Percentiles rank a stretch among this genome's conserved stretches.
Conservation (phyloP, 140 eudicot genomes). For the Ambrosia hybrid region DNA sequence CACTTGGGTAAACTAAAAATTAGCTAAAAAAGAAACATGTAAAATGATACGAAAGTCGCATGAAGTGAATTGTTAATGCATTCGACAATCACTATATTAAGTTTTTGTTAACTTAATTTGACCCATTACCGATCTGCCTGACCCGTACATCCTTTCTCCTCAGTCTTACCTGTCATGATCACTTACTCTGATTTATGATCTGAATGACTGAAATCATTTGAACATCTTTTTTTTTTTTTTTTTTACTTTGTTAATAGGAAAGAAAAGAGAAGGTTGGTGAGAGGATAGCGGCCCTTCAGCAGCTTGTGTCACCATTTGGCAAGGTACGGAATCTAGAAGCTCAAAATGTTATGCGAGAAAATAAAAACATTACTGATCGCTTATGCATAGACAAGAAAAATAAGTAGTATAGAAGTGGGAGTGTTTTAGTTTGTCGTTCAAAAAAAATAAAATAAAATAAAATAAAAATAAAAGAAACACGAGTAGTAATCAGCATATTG, state of each 20-base stretch:
- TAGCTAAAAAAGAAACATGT: no score
- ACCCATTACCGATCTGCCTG: background rate
- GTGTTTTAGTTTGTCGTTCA: no score
- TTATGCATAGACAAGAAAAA: slow-evolving; percentile 6
- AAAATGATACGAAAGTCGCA: no score
- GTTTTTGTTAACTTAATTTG: background rate
- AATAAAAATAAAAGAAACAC: background rate
- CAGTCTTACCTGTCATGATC: background rate
- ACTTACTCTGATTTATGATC: slow-evolving; percentile 7
- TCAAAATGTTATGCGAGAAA: background rate
- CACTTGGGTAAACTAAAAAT: no score
- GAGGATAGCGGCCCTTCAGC: slow-evolving; percentile 78
- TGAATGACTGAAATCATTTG: slow-evolving; percentile 5
- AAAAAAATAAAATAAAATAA: no score
- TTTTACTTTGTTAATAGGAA: slow-evolving; percentile 45
- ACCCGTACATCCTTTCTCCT: background rate
- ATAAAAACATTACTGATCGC: background rate
- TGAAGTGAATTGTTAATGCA: no score
- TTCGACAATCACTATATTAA: background rate
- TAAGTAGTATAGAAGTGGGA: no score
- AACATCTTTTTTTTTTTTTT: background rate
- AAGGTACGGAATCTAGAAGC: slow-evolving; percentile 45
- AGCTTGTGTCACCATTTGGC: slow-evolving; percentile 88
- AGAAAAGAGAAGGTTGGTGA: slow-evolving; percentile 84
- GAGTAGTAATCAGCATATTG: background rate